Conservation (phyloP, 176 grass and related monocot genomes). For the Bolboschoenus planiculmis region DNA sequence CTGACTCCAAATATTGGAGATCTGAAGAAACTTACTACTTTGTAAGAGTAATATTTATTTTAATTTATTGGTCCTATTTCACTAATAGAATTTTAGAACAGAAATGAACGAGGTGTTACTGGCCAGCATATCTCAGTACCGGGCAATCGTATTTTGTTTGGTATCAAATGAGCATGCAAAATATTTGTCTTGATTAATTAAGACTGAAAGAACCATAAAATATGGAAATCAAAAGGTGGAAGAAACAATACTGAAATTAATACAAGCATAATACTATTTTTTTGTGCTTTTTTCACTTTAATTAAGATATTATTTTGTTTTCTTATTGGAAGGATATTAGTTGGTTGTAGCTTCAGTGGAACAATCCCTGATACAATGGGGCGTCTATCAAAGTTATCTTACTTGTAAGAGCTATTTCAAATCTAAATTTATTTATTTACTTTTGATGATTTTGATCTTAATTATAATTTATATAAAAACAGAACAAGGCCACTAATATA, state of each 20-base stretch:
- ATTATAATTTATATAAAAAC: neutral
- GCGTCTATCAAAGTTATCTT: slow-evolving; percentile 43
- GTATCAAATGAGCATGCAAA: neutral
- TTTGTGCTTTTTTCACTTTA: neutral
- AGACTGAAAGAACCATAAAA: neutral
- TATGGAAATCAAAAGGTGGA: neutral
- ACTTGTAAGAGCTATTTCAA: slow-evolving; percentile 43
- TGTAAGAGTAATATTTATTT: slow-evolving; percentile 39
- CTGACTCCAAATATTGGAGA: slow-evolving; percentile 61
- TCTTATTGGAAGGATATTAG: slow-evolving; percentile 52
- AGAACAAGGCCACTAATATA: neutral
- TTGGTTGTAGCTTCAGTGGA: slow-evolving; percentile 73
- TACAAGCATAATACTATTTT: neutral
- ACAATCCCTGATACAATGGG: slow-evolving; percentile 67
- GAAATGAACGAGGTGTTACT: neutral
- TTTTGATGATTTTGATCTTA: neutral
- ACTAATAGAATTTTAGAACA: neutral
- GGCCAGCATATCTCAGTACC: neutral
- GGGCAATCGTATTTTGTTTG: neutral
- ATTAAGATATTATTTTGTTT: neutral
- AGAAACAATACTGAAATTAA: neutral
- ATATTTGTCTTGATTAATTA: neutral
- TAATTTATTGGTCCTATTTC: neutral
- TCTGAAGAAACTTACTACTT: slow-evolving; percentile 62
- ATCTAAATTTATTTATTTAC: neutral